phyloP scores from a whole-genome alignment of 352 stramenopile species.

The Phytophthora pisi region DNA sequence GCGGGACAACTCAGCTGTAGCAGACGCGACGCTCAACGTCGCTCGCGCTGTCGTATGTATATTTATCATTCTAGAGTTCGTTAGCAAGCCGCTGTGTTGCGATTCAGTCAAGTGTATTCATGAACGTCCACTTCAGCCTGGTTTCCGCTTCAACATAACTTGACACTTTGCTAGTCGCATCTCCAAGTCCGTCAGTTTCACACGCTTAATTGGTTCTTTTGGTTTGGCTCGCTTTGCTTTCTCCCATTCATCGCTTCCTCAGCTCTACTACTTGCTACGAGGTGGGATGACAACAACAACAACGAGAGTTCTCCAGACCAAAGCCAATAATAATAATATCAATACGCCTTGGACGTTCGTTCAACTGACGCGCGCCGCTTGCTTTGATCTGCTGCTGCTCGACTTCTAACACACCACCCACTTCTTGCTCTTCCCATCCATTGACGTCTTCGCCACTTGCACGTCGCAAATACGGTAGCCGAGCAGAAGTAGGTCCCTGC shows the following conservation, averaged over 20 bases:
- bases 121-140: too few relatives aligned
- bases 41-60: constrained; percentile 13
- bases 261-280: neutral
- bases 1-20: constrained; percentile 27
- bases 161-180: neutral
- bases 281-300: constrained; percentile 8
- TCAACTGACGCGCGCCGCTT: constrained; percentile 18
- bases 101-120: neutral
- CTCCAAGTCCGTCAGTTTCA: neutral
- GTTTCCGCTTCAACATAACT: neutral
- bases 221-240: neutral
- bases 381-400: constrained; percentile 29
- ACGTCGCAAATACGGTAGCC: constrained; percentile 7
- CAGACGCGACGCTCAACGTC: neutral
- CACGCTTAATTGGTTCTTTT: neutral
- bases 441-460: constrained; percentile 12
- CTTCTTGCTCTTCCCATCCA: constrained; percentile 19
- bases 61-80: constrained; percentile 36
- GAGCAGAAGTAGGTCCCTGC: too few relatives aligned
- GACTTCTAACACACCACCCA: constrained; percentile 27
- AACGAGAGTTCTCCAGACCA: constrained; percentile 19
- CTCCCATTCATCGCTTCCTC: neutral
- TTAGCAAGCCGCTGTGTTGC: constrained; percentile 2
- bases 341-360: constrained; percentile 34
- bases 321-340: constrained; percentile 47